Percentiles rank a stretch among this genome's conserved stretches.
These are phyloP conservation scores for Puya raimondii DNA, from an alignment of 176 grass and related monocot genomes.

Conservation along the genomic window DNA sequence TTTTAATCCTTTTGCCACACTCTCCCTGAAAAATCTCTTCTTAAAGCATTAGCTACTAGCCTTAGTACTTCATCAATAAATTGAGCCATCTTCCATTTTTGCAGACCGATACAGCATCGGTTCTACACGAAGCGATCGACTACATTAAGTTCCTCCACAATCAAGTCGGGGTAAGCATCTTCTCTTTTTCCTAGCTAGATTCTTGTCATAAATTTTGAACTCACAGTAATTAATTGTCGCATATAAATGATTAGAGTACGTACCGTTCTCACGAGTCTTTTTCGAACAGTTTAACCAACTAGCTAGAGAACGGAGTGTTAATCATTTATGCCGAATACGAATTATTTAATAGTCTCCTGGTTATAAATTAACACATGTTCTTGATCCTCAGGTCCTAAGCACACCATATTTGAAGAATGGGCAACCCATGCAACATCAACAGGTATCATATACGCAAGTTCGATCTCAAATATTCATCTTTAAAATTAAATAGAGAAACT, in stretches of 20 bases:
- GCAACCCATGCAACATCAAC: conserved; percentile 29
- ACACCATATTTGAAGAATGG: conserved; percentile 62
- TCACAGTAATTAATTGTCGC: not conserved
- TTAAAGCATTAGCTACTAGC: not conserved
- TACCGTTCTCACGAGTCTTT: not conserved
- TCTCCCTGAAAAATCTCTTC: conserved; percentile 16
- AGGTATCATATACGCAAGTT: conserved; percentile 26
- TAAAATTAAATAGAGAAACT: not conserved
- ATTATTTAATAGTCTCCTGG: too few relatives aligned
- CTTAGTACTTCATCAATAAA: not conserved
- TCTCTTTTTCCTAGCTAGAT: not conserved
- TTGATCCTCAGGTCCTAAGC: conserved; percentile 51
- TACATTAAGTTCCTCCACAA: conserved; percentile 88
- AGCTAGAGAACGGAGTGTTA: too few relatives aligned
- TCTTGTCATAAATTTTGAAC: not conserved
- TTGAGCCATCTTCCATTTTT: conserved; percentile 10
- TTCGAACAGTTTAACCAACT: not conserved
- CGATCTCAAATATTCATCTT: not conserved
- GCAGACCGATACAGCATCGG: conserved; percentile 91
- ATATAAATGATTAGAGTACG: not conserved
- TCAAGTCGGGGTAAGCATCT: conserved; percentile 72
- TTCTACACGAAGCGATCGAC: conserved; percentile 93
- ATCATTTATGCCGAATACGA: too few relatives aligned
- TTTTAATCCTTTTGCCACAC: not conserved
- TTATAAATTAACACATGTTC: not conserved